These are phyloP conservation scores for Rhodotorula paludigena DNA, from an alignment of 768 basidiomycete genomes.

Conservation along the genomic window DNA sequence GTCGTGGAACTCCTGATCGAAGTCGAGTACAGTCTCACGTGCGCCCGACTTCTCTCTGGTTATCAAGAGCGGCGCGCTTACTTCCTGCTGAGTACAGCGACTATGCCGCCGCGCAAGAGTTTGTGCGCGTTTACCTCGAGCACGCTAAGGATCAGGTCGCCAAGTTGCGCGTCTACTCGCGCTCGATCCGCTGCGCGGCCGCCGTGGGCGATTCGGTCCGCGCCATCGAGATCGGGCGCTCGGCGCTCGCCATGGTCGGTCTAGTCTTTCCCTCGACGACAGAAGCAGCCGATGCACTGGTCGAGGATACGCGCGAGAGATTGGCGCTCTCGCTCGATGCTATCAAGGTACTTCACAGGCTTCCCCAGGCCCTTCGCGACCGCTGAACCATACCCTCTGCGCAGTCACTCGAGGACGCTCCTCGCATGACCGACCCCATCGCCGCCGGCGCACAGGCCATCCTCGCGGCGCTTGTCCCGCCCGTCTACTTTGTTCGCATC, in stretches of 20 bases:
- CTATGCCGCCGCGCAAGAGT: conserved; percentile 31
- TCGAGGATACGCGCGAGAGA: not conserved
- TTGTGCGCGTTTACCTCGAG: conserved; percentile 21
- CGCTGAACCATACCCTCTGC: not conserved
- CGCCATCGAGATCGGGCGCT: conserved; percentile 27
- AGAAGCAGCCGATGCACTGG: not conserved
- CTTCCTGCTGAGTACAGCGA: conserved; percentile 1
- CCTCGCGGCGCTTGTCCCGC: conserved; percentile 34
- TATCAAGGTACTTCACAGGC: conserved; percentile 14
- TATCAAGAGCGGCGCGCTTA: not conserved
- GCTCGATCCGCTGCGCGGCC: conserved; percentile 26
- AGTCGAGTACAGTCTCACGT: conserved; percentile 35
- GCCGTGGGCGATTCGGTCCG: conserved; percentile 17
- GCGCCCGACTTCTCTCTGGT: not conserved
- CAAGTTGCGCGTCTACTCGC: conserved; percentile 27
- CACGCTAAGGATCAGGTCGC: conserved; percentile 20
- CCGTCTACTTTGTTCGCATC: conserved; percentile 35
- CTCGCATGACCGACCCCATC: conserved; percentile 1
- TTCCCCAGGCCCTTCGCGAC: not conserved
- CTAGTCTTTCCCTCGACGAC: conserved; percentile 6
- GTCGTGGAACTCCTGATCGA: conserved; percentile 28
- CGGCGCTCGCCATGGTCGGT: conserved; percentile 25
- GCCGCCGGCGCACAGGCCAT: conserved; percentile 17
- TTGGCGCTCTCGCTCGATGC: not conserved
- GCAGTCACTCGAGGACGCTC: not conserved